Evolutionary conservation across 1,139 yeast species (phyloP).

Genomic region (Arxiozyma heterogenica): DNA sequence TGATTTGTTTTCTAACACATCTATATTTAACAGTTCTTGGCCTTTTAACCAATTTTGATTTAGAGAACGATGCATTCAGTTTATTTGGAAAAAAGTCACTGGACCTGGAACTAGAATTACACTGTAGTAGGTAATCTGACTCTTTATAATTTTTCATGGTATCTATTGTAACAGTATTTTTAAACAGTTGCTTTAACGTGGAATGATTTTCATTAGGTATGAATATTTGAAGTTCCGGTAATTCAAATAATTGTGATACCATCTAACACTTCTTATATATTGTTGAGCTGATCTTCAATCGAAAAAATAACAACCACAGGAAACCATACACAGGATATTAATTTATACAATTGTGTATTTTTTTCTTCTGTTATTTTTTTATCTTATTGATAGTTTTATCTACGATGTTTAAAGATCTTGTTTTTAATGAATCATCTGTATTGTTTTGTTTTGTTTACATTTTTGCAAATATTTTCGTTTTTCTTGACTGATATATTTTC

Average conservation of each 20-base stretch:
- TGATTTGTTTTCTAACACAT: not conserved
- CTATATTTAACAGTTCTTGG: too few relatives aligned
- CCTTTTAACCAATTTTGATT: not conserved
- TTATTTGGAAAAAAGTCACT: not conserved
- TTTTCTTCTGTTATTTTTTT: too few relatives aligned
- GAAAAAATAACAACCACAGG: too few relatives aligned
- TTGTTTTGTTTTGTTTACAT: too few relatives aligned
- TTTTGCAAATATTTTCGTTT: too few relatives aligned
- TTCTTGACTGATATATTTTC: too few relatives aligned
- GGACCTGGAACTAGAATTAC: not conserved
- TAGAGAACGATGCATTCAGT: not conserved
- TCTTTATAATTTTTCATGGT: not conserved
- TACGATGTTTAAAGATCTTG: too few relatives aligned
- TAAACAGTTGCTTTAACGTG: not conserved
- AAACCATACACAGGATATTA: too few relatives aligned
- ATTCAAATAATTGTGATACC: not conserved
- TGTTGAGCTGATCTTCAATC: too few relatives aligned
- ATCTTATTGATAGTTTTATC: too few relatives aligned
- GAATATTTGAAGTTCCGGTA: not conserved
- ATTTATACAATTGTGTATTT: too few relatives aligned
- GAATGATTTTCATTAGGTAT: not conserved
- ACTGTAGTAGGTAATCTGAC: not conserved
- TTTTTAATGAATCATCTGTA: too few relatives aligned
- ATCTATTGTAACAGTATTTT: not conserved
- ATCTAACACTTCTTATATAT: not conserved